Evolutionary conservation across 352 stramenopile species (phyloP), one percentile per base, ranked within the genome.

Genomic region (Thraustochytrium sp.): DNA sequence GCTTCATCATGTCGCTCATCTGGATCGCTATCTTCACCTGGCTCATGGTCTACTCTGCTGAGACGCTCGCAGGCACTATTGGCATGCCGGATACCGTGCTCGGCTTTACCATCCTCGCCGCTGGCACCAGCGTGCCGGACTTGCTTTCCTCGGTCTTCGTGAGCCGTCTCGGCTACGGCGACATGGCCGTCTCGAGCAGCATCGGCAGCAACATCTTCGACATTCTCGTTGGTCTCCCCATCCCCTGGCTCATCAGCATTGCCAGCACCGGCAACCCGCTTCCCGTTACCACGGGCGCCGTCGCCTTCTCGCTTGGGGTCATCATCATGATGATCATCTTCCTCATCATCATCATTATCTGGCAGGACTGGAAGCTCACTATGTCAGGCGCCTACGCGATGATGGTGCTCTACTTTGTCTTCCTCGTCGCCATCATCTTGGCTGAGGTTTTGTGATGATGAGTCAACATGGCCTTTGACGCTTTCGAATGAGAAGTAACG

Each of bases 161-260:
- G 13, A 89, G 89, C 38, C 85, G 87, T 85, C 87, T 89, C 84
- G 90, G 90, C 51, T 87, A 90, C 64, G 90, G 90, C 51, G 90
- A 93, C 82, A 93, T 93, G 90, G 90, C 90, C 44, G 90, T 93
- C 23, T 90, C 86, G 34, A 90, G 85, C 37, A 91, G 88, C n/a
- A 91, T 93, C 82, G 90, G 90, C 46, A 91, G 87, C 68, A 92
- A 93, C 68, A 91, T 93, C 65, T 93, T 93, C 84, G 90, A 93
- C 86, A 90, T 93, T 62, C 83, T 92, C n/a, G 87, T 93, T 3
- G 90, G 89, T 49, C 84, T 93, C 26, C 89, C 89, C 13, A 48
- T 93, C 68, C 90, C 90, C 36, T 92, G 89, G 90, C 73, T 93
- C 29, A 68, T 80, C 68, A 80, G 40, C n/a, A 63, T 34, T 26